Percentiles rank a stretch among this genome's conserved stretches.
These are phyloP conservation scores for Recurvomyces mirabilis DNA, from an alignment of 495 filamentous ascomycete genomes.

Conservation along the genomic window DNA sequence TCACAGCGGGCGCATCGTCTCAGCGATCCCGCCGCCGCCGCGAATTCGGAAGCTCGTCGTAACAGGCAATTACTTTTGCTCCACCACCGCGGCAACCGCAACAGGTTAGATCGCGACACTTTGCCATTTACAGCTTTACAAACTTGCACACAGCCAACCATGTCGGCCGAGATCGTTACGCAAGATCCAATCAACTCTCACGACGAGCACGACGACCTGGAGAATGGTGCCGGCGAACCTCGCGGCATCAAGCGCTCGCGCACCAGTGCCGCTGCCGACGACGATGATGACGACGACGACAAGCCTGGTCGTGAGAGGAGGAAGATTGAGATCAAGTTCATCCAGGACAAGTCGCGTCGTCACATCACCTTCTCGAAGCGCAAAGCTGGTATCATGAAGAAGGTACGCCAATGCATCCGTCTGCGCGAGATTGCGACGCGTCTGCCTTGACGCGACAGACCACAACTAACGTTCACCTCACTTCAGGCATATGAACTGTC, in stretches of 20 bases:
- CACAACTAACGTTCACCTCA: constrained; percentile 25
- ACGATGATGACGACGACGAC: constrained; percentile 97
- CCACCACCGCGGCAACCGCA: background rate
- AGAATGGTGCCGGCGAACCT: constrained; percentile 47
- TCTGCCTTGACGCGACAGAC: constrained; percentile 1
- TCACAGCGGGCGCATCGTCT: background rate
- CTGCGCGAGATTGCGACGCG: constrained; percentile 1
- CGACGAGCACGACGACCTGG: constrained; percentile 22
- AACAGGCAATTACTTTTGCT: no score
- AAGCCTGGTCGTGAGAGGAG: constrained; percentile 96
- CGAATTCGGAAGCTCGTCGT: no score
- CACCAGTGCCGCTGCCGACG: constrained; percentile 53
- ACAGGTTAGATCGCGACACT: background rate
- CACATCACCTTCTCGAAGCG: constrained; percentile 99
- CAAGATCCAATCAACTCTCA: constrained; percentile 13
- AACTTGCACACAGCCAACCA: background rate
- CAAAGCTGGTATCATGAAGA: constrained; percentile 99
- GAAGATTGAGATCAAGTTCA: constrained; percentile 99
- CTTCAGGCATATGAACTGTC: constrained; percentile 90
- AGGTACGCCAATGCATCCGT: constrained; percentile 49
- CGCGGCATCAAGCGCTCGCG: constrained; percentile 86
- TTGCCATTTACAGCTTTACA: constrained; percentile 1
- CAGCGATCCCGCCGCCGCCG: no score
- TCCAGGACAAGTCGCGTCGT: constrained; percentile 98
- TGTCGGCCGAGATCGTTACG: constrained; percentile 17